Conservation (phyloP, 1,139 yeast species). For the Geotrichum restrictum region DNA sequence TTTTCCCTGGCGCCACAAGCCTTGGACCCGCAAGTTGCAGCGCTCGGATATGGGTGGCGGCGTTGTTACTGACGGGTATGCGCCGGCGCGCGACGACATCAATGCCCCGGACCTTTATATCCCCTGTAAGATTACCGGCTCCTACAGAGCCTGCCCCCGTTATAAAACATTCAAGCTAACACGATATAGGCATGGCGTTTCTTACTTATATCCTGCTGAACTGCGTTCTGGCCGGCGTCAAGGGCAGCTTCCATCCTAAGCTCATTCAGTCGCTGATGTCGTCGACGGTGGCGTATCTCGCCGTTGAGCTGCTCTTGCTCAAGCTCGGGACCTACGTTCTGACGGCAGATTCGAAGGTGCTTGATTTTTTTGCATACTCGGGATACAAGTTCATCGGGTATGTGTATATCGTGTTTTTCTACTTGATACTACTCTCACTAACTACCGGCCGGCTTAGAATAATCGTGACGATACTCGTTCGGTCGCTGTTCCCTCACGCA, state of each 20-base stretch:
- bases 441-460: conserved; percentile 25
- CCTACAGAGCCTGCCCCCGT: too few species aligned
- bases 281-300: conserved; percentile 76
- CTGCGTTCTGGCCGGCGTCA: conserved; percentile 81
- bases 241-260: conserved; percentile 91
- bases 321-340: conserved; percentile 62
- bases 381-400: conserved; percentile 84
- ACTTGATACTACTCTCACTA: too few species aligned
- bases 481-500: conserved; percentile 43
- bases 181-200: conserved; percentile 57
- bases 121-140: conserved; percentile 54
- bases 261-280: conserved; percentile 87
- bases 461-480: conserved; percentile 39
- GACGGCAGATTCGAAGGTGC: conserved; percentile 54
- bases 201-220: conserved; percentile 81
- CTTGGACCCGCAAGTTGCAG: conserved; percentile 45
- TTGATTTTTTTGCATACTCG: conserved; percentile 84
- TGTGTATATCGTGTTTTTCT: too few species aligned
- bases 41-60: conserved; percentile 38
- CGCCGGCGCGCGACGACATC: conserved; percentile 74
- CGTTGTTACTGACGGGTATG: conserved; percentile 51
- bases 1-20: conserved; percentile 81
- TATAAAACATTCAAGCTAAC: neutral
- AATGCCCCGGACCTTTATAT: conserved; percentile 97
- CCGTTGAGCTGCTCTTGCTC: conserved; percentile 62